Percentiles rank a stretch among this genome's conserved stretches.
phyloP scores from a whole-genome alignment of 352 stramenopile species.

The Pythium plurisporium region DNA sequence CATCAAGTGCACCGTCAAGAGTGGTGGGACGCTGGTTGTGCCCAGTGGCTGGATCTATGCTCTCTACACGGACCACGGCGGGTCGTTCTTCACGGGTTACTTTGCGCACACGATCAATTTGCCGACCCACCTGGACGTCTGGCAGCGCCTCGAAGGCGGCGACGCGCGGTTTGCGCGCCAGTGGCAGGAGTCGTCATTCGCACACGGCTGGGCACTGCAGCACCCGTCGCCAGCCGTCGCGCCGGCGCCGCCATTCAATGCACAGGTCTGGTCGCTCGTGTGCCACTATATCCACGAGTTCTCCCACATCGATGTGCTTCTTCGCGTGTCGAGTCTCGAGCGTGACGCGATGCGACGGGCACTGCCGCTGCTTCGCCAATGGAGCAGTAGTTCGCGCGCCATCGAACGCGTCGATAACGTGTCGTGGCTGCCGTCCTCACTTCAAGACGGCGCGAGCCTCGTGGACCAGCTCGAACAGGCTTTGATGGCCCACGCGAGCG shows the following conservation, averaged over 20 bases:
- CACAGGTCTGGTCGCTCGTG: constrained; percentile 54
- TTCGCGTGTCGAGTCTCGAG: constrained; percentile 40
- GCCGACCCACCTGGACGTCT: constrained; percentile 39
- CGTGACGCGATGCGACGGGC: constrained; percentile 40
- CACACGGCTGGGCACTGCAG: constrained; percentile 30
- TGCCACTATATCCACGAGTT: constrained; percentile 60
- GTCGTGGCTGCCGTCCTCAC: constrained; percentile 44
- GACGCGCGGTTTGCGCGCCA: constrained; percentile 28
- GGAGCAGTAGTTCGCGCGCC: constrained; percentile 33
- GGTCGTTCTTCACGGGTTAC: constrained; percentile 51
- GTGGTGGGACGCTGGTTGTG: constrained; percentile 47
- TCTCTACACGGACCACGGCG: constrained; percentile 47
- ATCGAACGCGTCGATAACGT: constrained; percentile 33
- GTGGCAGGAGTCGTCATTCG: constrained; percentile 27
- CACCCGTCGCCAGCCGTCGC: constrained; percentile 16
- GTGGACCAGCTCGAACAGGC: constrained; percentile 55
- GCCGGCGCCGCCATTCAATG: constrained; percentile 26
- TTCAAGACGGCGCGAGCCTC: constrained; percentile 47
- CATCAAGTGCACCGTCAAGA: constrained; percentile 57
- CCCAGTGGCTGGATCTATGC: constrained; percentile 71
- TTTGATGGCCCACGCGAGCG: constrained; percentile 23
- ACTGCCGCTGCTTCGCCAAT: constrained; percentile 51
- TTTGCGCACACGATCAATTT: constrained; percentile 54
- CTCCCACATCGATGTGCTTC: constrained; percentile 30
- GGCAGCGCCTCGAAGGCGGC: constrained; percentile 38